Evolutionary conservation across 352 stramenopile species (phyloP), one percentile per base, ranked within the genome.

Genomic region (Pythium brassicae): DNA sequence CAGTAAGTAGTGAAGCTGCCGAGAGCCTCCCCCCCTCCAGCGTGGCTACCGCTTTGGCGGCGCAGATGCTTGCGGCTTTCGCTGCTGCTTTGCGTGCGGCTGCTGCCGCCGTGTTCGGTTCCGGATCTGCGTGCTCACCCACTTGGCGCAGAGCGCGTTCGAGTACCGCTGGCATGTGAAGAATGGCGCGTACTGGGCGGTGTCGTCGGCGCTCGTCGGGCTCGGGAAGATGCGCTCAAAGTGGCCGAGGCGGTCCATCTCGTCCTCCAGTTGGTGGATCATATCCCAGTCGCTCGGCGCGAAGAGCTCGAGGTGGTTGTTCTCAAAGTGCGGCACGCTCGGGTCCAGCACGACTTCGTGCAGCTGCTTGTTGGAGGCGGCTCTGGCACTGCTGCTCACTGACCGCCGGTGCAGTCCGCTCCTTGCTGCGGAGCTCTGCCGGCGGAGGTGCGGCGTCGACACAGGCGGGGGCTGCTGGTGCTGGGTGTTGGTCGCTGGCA

Each of bases 181-280:
- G 29, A 78, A 85, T 3, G 48, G 57, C 0, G 66, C 52, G 57
- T 84, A 83, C 17, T 63, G 52, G 14, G 54, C 53, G 0, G 65
- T 70, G 4, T 61, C 54, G 12, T 61, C 35, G 0, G 57, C 26
- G 14, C 17, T 37, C 20, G 42, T 29, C 11, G 42, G 42, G 20
- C 42, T 89, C 2, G 84, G 84, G 50, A 91, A 94, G 39, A 94
- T 86, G 0, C 82, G 72, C 49, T 74, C 69, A 54, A 94, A 94
- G 50, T 94, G 76, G 3, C 80, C 82, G 2, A 64, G 59, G 10
- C 84, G 74, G 2, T 72, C 63, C 8, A 81, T 59, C 39, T 94
- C 82, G 64, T 87, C 79, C 47, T 89, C 71, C 62, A 92, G 74
- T 2, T 74, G 63, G 43, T 83, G 78, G 19, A 87, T 50, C 15